phyloP scores from a whole-genome alignment of 805 yeast species.

The Priceomyces melissophilus region DNA sequence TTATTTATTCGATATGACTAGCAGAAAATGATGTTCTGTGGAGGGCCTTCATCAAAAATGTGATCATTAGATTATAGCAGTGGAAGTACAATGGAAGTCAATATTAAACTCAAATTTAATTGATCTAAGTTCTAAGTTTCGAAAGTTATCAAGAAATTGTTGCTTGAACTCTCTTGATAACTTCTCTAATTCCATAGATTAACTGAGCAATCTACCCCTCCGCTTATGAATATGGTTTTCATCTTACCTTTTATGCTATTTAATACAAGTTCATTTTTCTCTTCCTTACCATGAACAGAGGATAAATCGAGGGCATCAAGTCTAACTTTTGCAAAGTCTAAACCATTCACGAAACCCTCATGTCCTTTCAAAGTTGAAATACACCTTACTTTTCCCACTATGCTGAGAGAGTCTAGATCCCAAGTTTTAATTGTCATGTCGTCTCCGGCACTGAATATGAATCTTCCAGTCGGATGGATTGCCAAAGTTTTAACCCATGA shows the following conservation, averaged over 20 bases:
- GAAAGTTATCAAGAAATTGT: too few species aligned
- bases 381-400: conserved; percentile 42
- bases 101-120: too few species aligned
- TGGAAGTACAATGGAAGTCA: too few species aligned
- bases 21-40: too few species aligned
- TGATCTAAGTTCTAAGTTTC: too few species aligned
- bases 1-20: too few species aligned
- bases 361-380: conserved; percentile 56
- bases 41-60: too few species aligned
- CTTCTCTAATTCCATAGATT: conserved; percentile 48
- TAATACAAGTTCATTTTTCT: conserved; percentile 21
- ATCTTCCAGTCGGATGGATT: conserved; percentile 74
- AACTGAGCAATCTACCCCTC: conserved; percentile 56
- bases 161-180: too few species aligned
- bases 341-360: conserved; percentile 70
- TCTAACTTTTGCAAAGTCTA: conserved; percentile 50
- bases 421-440: conserved; percentile 74
- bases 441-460: conserved; percentile 70
- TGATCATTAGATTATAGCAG: too few species aligned
- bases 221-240: conserved; percentile 63
- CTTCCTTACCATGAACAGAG: conserved; percentile 11
- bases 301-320: conserved; percentile 4
- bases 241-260: conserved; percentile 42
- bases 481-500: conserved; percentile 78
- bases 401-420: conserved; percentile 51